These are phyloP conservation scores for Agroathelia rolfsii DNA, from an alignment of 1,284 basidiomycete genomes.

Conservation along the genomic window DNA sequence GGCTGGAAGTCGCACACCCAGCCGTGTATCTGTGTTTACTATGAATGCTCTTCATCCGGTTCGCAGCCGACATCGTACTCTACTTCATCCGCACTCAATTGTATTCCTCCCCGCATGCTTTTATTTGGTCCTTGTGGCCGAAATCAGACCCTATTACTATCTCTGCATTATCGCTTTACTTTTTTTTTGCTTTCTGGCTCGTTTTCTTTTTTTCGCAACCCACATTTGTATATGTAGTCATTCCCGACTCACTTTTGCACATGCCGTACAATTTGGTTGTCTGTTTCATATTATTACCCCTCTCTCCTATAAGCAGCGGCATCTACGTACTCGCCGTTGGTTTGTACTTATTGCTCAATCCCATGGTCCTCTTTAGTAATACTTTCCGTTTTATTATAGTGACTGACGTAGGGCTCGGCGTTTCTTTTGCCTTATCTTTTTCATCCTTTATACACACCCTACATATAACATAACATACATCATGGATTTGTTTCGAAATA, in stretches of 20 bases:
- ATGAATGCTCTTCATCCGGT: conserved; percentile 16
- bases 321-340: too few species aligned
- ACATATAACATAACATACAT: conserved; percentile 11
- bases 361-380: too few species aligned
- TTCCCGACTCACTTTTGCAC: conserved; percentile 22
- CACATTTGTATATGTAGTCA: conserved; percentile 51
- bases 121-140: too few species aligned
- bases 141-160: too few species aligned
- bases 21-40: conserved; percentile 19
- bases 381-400: too few species aligned
- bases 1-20: too few species aligned
- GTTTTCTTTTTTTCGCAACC: conserved; percentile 32
- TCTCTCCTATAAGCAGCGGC: too few species aligned
- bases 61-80: conserved; percentile 21
- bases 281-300: conserved; percentile 46
- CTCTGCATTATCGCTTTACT: conserved; percentile 31
- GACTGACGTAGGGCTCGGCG: too few species aligned
- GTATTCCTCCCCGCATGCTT: conserved; percentile 57
- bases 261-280: conserved; percentile 37
- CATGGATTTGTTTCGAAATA: conserved; percentile 13
- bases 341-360: too few species aligned
- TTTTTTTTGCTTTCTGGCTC: conserved; percentile 38
- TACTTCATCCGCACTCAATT: conserved; percentile 47
- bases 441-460: conserved; percentile 13
- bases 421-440: conserved; percentile 20